phyloP scores from a whole-genome alignment of 1,139 yeast species.

The Hyphopichia wangnamkhiaoensis region DNA sequence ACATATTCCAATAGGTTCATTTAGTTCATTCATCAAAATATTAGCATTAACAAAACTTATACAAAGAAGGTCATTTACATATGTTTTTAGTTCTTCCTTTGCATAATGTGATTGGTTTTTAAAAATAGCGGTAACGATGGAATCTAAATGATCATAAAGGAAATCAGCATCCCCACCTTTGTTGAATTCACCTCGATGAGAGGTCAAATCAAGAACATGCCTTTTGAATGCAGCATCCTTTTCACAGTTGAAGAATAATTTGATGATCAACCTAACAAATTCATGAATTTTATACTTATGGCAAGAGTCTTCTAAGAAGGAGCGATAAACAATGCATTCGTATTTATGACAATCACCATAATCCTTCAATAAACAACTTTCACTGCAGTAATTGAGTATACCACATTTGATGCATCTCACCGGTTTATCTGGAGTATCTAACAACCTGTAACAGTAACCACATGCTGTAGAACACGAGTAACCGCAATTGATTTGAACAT shows the following conservation, averaged over 20 bases:
- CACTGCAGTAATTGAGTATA: constrained; percentile 12
- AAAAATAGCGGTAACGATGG: constrained; percentile 1
- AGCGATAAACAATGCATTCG: constrained; percentile 12
- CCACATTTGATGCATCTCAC: constrained; percentile 11
- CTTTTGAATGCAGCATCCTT: constrained; percentile 4
- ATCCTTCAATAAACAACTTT: constrained; percentile 10
- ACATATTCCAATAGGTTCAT: constrained; percentile 29
- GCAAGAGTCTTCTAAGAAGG: background rate
- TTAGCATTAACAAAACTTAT: constrained; percentile 26
- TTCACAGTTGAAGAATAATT: constrained; percentile 7
- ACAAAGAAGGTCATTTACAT: constrained; percentile 10
- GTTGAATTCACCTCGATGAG: constrained; percentile 6
- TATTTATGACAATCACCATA: constrained; percentile 11
- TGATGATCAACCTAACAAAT: constrained; percentile 8
- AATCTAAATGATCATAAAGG: constrained; percentile 2
- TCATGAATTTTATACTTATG: constrained; percentile 1
- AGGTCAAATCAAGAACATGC: constrained; percentile 6
- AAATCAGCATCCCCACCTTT: background rate
- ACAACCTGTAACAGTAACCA: background rate
- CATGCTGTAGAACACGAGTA: background rate
- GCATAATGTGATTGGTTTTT: background rate
- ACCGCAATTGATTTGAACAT: background rate
- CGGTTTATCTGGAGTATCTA: background rate
- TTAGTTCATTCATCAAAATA: constrained; percentile 18
- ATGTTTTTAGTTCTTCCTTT: background rate